Base-by-base conservation (phyloP, 768 basidiomycete species). In the Cytidiella melzeri region DNA sequence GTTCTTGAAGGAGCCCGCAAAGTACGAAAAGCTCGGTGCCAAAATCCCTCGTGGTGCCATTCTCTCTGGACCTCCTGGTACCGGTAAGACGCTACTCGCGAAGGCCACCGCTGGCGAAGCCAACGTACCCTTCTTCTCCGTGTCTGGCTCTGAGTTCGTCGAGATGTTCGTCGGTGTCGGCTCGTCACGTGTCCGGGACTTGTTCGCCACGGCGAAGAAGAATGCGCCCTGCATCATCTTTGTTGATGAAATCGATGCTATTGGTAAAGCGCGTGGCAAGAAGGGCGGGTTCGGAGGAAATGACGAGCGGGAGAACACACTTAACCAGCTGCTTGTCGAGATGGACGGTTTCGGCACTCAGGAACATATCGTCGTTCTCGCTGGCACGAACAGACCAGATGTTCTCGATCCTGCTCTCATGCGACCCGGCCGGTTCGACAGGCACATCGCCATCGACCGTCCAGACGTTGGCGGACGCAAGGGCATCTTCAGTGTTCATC, bases 151-250 rank as follows among this genome's bases (percentile, higher is more conserved):
- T 38, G 96, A 99, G 64, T 98, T 99, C 64, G 93, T 99, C 53
- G 96, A 99, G 71, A 97, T 98, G 94, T 99, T 98, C 64, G 96
- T 99, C 58, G 96, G 96, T 68, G 96, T 98, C 45, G 96, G 96
- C 50, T 93, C 96, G 2, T 94, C 92, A 3, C 83, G 96, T 55
- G 96, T 99, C 10, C 84, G 96, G 42, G 96, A 99, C 69, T 82
- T 99, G 38, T 99, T 99, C 67, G 88, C 93, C 27, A 93, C 88
- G 3, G 96, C 96, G 41, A 93, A 90, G 79, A 97, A 97, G 75
- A 81, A 96, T 63, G 93, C 96, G 0, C 96, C 96, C 0, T 94
- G 92, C 64, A 99, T 99, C 74, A 90, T 99, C 64, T 99, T 99
- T 69, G 81, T 99, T 55, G 96, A 99, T 67, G 96, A 99, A 71